A percentile compares a stretch with the other conserved stretches of the same genome.
Evolutionary conservation across 2,329 filamentous ascomycete species (phyloP).

Genomic region (Talaromyces sp.): DNA sequence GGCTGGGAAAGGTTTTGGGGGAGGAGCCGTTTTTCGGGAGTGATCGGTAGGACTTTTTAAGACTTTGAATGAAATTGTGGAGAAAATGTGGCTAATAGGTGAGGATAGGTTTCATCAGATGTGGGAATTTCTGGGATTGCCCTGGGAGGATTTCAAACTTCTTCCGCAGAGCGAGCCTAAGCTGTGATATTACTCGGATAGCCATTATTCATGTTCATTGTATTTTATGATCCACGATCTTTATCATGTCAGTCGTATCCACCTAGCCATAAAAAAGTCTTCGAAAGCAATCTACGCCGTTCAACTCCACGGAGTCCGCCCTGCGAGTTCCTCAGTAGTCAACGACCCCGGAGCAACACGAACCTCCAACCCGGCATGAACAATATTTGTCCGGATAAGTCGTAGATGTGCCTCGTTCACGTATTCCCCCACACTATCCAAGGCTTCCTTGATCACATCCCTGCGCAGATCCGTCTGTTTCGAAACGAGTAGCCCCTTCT

Average conservation of each 20-base stretch:
- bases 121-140: slow-evolving; percentile 59
- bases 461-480: slow-evolving; percentile 61
- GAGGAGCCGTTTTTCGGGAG: slow-evolving; percentile 65
- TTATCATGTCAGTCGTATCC: slow-evolving; percentile 5
- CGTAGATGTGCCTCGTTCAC: slow-evolving; percentile 70
- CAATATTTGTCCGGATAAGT: slow-evolving; percentile 70
- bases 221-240: slow-evolving; percentile 1
- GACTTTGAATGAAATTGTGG: neutral
- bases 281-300: neutral
- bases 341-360: slow-evolving; percentile 23
- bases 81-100: neutral
- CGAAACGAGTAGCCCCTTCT: slow-evolving; percentile 73
- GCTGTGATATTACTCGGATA: neutral
- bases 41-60: slow-evolving; percentile 58
- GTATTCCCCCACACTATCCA: slow-evolving; percentile 65
- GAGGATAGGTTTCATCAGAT: slow-evolving; percentile 47
- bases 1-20: slow-evolving; percentile 40
- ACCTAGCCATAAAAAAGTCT: neutral
- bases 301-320: neutral
- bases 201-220: neutral
- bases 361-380: slow-evolving; percentile 70
- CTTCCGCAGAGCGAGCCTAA: slow-evolving; percentile 1
- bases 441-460: slow-evolving; percentile 63
- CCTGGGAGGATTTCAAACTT: slow-evolving; percentile 28
- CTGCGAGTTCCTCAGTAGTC: neutral